These are phyloP conservation scores for Speleostelium caveatum DNA, from an alignment of 78 protist species.

Conservation along the genomic window DNA sequence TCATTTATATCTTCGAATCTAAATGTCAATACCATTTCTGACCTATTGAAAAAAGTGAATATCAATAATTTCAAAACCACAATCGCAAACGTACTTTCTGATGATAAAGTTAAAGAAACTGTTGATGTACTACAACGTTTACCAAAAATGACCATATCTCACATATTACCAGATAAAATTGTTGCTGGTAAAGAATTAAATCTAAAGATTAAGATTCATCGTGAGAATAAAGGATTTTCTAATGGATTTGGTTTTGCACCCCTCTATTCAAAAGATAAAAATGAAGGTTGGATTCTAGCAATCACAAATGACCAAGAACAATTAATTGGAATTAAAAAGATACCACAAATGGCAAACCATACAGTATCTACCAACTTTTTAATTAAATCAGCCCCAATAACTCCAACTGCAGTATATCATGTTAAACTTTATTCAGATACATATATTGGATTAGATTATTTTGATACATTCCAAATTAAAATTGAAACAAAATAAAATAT, in stretches of 20 bases:
- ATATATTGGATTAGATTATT: slow-evolving; percentile 70
- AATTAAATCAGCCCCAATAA: not conserved
- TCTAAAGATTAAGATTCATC: slow-evolving; percentile 19
- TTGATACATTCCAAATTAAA: slow-evolving; percentile 16
- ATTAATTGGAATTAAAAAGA: slow-evolving; percentile 53
- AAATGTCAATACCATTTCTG: slow-evolving; percentile 12
- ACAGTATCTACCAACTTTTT: slow-evolving; percentile 5
- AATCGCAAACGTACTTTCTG: not conserved
- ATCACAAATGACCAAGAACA: slow-evolving; percentile 42
- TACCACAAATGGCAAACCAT: slow-evolving; percentile 29
- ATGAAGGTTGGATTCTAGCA: slow-evolving; percentile 79
- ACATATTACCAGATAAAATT: slow-evolving; percentile 20
- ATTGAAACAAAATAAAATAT: slow-evolving; percentile 2
- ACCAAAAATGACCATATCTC: slow-evolving; percentile 45
- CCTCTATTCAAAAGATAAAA: slow-evolving; percentile 58
- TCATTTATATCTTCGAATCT: slow-evolving; percentile 11
- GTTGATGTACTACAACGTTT: slow-evolving; percentile 23
- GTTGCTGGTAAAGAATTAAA: slow-evolving; percentile 23
- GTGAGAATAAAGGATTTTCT: slow-evolving; percentile 38
- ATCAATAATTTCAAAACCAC: not conserved
- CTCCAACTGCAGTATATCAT: slow-evolving; percentile 42
- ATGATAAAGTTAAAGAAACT: slow-evolving; percentile 18
- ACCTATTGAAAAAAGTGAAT: not conserved
- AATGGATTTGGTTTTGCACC: slow-evolving; percentile 66
- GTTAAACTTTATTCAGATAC: slow-evolving; percentile 59